Percentiles rank a stretch among this genome's conserved stretches.
Conservation (phyloP, 2,329 filamentous ascomycete genomes). For the Apiospora hydei region DNA sequence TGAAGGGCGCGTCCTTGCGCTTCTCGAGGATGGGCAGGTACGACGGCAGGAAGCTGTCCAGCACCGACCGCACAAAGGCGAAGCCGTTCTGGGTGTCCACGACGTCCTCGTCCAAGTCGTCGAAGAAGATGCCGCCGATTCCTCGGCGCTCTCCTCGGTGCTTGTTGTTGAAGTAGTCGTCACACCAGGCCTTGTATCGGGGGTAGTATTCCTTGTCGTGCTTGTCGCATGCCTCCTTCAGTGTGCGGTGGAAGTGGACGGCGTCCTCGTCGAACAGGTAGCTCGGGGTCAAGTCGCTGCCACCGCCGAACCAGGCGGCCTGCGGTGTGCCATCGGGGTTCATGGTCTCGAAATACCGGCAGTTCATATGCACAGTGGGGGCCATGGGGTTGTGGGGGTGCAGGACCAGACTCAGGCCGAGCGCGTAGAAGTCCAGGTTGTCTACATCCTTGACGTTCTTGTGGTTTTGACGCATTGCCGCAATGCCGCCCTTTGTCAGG, state of each 20-base stretch:
- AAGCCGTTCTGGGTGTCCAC: slow-evolving; percentile 91
- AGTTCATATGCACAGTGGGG: slow-evolving; percentile 97
- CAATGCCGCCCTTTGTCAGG: slow-evolving; percentile 84
- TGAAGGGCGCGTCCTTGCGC: slow-evolving; percentile 92
- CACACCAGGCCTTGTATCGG: slow-evolving; percentile 97
- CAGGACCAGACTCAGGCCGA: slow-evolving; percentile 89
- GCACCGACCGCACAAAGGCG: slow-evolving; percentile 83
- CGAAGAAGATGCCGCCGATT: slow-evolving; percentile 97
- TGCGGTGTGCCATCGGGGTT: slow-evolving; percentile 81
- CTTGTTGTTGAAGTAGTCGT: slow-evolving; percentile 95
- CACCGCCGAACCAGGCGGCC: slow-evolving; percentile 98
- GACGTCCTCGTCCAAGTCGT: slow-evolving; percentile 88
- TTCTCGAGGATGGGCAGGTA: slow-evolving; percentile 89
- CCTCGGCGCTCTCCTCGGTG: slow-evolving; percentile 88
- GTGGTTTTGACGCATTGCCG: slow-evolving; percentile 94
- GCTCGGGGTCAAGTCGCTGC: slow-evolving; percentile 88
- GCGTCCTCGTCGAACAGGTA: slow-evolving; percentile 98
- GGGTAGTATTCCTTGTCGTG: slow-evolving; percentile 94
- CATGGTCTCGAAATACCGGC: slow-evolving; percentile 97
- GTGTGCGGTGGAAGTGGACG: slow-evolving; percentile 92
- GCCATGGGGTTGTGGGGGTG: slow-evolving; percentile 97
- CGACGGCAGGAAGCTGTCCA: slow-evolving; percentile 86
- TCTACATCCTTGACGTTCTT: slow-evolving; percentile 78
- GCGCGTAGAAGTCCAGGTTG: slow-evolving; percentile 93
- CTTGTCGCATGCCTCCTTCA: slow-evolving; percentile 92